Base-by-base conservation (phyloP, 2,329 filamentous ascomycete species). In the Hymenoscyphus fraxineus region DNA sequence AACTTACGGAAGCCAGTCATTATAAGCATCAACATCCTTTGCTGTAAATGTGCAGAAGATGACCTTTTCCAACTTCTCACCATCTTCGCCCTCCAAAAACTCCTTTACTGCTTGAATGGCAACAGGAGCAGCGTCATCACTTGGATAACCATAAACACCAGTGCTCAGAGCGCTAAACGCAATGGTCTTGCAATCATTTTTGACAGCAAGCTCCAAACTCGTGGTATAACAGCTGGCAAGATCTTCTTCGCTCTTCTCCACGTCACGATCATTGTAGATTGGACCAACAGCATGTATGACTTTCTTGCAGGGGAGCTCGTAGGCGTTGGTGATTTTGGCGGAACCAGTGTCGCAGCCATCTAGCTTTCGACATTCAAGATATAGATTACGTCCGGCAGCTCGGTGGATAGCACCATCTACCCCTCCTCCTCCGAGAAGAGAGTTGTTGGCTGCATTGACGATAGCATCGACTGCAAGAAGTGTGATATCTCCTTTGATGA, bases 241-340 rank as follows among this genome's bases (percentile, higher is more conserved):
- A 55, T 89, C 69, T 74, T 77, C 65, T 78, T 83, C 75, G 61
- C 80, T 80, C 12, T 73, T 64, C 31, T 76, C 76, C 22, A 79
- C 70, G 19, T 80, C 74, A 3, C 76, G 72, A 0, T 71, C 70
- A 61, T 79, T 70, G 77, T 93, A 97, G 38, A 96, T 78, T 0
- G 95, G 95, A 0, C 95, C 95, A 3, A 97, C 94, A 19, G 95
- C 87, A 76, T 98, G 95, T 63, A 98, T 96, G 70, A 98, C 85
- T 68, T 90, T 88, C 64, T 85, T 83, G 72, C 88, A 89, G 0
- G 93, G 93, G 31, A 98, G 80, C 0, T 85, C 73, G 77, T 95
- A 93, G 9, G 87, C 94, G 41, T 79, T 76, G 0, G 95, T 97
- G 73, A 97, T 92, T 76, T 94, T 94, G 32, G 93, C 91, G 32